These are phyloP conservation scores for Alternaria triticina DNA, from an alignment of 2,329 filamentous ascomycete species.

Conservation along the genomic window DNA sequence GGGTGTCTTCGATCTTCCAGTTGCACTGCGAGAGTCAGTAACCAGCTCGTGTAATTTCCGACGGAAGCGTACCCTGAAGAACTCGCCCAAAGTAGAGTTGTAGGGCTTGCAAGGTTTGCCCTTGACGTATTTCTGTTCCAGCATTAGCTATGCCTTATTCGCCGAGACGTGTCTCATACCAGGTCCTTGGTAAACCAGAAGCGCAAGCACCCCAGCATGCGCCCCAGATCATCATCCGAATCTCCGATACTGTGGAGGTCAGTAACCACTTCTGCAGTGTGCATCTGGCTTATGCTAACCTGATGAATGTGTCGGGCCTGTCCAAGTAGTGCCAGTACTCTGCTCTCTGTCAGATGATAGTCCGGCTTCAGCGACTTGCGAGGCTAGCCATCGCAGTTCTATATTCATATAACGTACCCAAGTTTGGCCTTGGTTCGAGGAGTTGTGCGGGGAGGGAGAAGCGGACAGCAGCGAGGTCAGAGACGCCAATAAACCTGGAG, in stretches of 20 bases:
- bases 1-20: conserved; percentile 87
- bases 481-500: conserved; percentile 87
- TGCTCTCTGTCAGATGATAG: conserved; percentile 43
- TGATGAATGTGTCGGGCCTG: conserved; percentile 85
- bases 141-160: conserved; percentile 23
- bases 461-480: conserved; percentile 92
- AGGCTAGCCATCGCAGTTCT: neutral
- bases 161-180: conserved; percentile 49
- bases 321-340: conserved; percentile 99
- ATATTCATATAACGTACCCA: conserved; percentile 60
- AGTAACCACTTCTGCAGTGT: conserved; percentile 32
- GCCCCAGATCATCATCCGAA: conserved; percentile 87
- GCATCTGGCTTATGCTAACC: conserved; percentile 49
- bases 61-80: conserved; percentile 75
- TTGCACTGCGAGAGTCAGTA: conserved; percentile 69
- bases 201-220: conserved; percentile 91
- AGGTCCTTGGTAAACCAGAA: conserved; percentile 99
- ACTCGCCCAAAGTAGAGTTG: conserved; percentile 95
- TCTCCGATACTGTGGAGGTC: conserved; percentile 71
- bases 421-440: conserved; percentile 92
- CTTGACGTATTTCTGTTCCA: conserved; percentile 87
- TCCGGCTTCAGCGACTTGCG: neutral
- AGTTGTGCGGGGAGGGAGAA: conserved; percentile 96
- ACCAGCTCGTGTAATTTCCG: neutral
- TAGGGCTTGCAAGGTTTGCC: conserved; percentile 99